Evolutionary conservation across 257 asterid species (phyloP), one percentile per base, ranked within the genome.

Genomic region (Rehmannia glutinosa): DNA sequence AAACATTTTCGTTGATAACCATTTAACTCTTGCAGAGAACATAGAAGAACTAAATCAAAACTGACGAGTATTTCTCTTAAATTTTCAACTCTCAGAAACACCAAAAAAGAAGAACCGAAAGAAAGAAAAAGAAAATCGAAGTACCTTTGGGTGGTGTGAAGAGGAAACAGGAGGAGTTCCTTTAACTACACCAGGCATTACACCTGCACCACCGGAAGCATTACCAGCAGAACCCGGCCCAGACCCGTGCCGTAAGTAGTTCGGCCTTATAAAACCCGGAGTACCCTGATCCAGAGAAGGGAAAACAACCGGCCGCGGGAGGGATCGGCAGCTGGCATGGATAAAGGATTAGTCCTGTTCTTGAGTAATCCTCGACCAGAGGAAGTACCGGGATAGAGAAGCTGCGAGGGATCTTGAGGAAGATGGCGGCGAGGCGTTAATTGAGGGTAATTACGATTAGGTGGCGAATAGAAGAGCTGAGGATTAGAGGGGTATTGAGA

Each of bases 301-400:
- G 57, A 79, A 63, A 75, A 81, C 81, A 11, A 80, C 75, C 21
- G 92, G 86, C 25, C 86, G 73, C 32, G 73, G 42, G 80, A 28
- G 39, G 79, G 75, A 28, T 84, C 53, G 75, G 75, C 11, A 68
- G 86, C 77, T 19, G 82, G 73, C 71, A 76, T 9, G 20, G 73
- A 42, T 3, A 75, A 54, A 53, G 85, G 92, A n/a, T n/a, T n/a
- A n/a, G n/a, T n/a, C 60, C 83, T 73, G n/a, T n/a, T n/a, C n/a
- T 82, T 33, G 53, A 86, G 67, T 53, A 73, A 78, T 0, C 94
- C 95, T 0, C 89, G 87, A 11, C 95, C 95, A 19, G 92, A 80
- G 20, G 87, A 79, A 50, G 89, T 84, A 5, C 84, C 80, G 0
- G 94, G 94, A 67, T 92, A 85, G 41, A 81, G 87, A 77, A 84